phyloP scores from a whole-genome alignment of 805 yeast genomes.

The Candida suzukii region DNA sequence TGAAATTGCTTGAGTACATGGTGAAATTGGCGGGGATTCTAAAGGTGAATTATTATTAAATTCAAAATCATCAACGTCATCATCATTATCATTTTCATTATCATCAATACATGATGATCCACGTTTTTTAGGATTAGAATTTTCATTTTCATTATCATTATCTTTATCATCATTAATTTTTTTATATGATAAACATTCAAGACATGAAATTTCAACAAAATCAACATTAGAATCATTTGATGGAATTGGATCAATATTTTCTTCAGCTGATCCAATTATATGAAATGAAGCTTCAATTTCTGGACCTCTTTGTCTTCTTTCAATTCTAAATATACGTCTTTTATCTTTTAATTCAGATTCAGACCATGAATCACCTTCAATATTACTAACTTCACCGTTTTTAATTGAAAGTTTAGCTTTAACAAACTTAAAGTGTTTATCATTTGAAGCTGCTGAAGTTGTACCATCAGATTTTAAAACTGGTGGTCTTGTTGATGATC shows the following conservation, averaged over 20 bases:
- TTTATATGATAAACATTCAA: slow-evolving; percentile 33
- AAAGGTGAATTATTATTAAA: background rate
- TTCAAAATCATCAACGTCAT: background rate
- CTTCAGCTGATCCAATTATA: slow-evolving; percentile 44
- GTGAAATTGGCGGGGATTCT: background rate
- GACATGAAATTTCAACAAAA: slow-evolving; percentile 53
- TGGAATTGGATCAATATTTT: slow-evolving; percentile 33
- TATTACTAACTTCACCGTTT: slow-evolving; percentile 38
- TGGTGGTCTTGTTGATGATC: slow-evolving; percentile 50
- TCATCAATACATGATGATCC: slow-evolving; percentile 12
- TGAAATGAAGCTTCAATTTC: slow-evolving; percentile 41
- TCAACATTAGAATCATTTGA: slow-evolving; percentile 34
- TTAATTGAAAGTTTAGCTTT: slow-evolving; percentile 43
- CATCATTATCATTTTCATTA: slow-evolving; percentile 4
- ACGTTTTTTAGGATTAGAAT: slow-evolving; percentile 5
- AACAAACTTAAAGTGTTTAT: slow-evolving; percentile 22
- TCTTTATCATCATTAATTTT: slow-evolving; percentile 14
- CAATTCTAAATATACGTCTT: slow-evolving; percentile 52
- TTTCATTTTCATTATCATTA: background rate
- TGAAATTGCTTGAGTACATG: too few relatives aligned
- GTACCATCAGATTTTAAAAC: slow-evolving; percentile 10
- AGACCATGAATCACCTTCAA: slow-evolving; percentile 48
- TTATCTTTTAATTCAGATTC: slow-evolving; percentile 37
- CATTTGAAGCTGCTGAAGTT: background rate
- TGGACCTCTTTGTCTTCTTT: slow-evolving; percentile 43